A percentile compares a stretch with the other conserved stretches of the same genome.
Evolutionary conservation across 108 stramenopile species (phyloP).

Genomic region (Chaetoceros tenuissimus): DNA sequence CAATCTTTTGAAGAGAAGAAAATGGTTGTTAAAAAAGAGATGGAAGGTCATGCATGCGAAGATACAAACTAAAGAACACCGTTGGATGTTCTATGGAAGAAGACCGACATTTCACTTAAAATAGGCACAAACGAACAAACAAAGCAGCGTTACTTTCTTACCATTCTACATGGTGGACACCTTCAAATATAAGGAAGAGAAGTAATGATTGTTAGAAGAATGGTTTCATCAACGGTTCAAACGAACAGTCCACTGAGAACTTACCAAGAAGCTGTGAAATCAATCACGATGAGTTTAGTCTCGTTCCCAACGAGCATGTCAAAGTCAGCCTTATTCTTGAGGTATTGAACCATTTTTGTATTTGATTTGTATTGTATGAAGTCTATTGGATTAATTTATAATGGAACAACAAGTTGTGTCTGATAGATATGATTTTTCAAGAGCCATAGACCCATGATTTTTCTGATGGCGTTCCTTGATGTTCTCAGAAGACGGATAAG

Average conservation of each 20-base stretch:
- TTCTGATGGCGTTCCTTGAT: no score
- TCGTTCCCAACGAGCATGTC: constrained; percentile 53
- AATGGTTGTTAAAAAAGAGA: constrained; percentile 19
- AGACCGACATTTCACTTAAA: not conserved
- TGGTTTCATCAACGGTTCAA: not conserved
- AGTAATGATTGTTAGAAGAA: constrained; percentile 8
- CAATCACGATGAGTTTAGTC: constrained; percentile 68
- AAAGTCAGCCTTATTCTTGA: constrained; percentile 46
- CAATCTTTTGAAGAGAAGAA: constrained; percentile 76
- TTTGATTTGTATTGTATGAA: no score
- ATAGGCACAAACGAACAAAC: not conserved
- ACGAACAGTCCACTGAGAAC: constrained; percentile 22
- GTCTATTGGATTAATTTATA: no score
- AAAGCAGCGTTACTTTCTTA: not conserved
- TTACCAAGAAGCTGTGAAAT: constrained; percentile 83
- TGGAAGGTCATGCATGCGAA: not conserved
- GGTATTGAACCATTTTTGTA: no score
- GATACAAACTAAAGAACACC: constrained; percentile 1
- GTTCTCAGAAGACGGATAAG: no score
- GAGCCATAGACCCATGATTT: no score
- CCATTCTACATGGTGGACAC: constrained; percentile 16
- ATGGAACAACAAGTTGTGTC: no score
- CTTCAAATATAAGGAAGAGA: no score
- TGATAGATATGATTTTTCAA: no score
- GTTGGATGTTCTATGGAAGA: not conserved